These are phyloP conservation scores for Podospora appendiculata DNA, from an alignment of 495 filamentous ascomycete species.

Conservation along the genomic window DNA sequence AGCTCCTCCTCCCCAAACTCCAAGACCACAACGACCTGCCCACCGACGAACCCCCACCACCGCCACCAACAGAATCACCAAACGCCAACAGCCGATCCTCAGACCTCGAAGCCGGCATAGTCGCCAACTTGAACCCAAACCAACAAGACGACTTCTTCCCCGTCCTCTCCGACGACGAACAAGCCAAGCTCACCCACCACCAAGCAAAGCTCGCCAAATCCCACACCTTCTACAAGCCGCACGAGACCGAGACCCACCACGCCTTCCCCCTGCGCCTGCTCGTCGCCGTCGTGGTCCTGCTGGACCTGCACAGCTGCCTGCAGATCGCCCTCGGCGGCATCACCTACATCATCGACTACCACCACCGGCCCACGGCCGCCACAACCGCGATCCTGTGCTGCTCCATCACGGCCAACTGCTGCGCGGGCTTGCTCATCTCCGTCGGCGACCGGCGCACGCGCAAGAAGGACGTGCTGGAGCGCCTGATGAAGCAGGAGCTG, in stretches of 20 bases:
- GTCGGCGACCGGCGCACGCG: constrained; percentile 64
- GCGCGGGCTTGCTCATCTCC: constrained; percentile 61
- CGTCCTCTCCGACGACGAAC: constrained; percentile 56
- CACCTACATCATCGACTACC: constrained; percentile 65
- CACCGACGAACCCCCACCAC: background rate
- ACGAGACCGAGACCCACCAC: constrained; percentile 72
- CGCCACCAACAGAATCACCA: background rate
- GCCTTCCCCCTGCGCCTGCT: constrained; percentile 68
- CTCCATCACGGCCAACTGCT: constrained; percentile 64
- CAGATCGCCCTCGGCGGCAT: constrained; percentile 69
- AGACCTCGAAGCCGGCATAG: constrained; percentile 10
- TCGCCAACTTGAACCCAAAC: constrained; percentile 16
- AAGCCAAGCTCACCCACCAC: constrained; percentile 58
- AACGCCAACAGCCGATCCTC: background rate
- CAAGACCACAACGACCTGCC: constrained; percentile 69
- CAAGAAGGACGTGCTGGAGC: constrained; percentile 76
- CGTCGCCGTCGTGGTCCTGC: constrained; percentile 61
- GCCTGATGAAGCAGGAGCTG: constrained; percentile 62
- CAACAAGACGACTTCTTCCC: constrained; percentile 37
- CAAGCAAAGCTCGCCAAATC: constrained; percentile 66
- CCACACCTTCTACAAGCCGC: constrained; percentile 79
- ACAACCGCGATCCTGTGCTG: constrained; percentile 74
- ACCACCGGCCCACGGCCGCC: constrained; percentile 54
- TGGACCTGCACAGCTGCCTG: constrained; percentile 66
- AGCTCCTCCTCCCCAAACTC: constrained; percentile 53